Conservation (phyloP, 2,329 filamentous ascomycete genomes). For the Rhynchosporium secalis region DNA sequence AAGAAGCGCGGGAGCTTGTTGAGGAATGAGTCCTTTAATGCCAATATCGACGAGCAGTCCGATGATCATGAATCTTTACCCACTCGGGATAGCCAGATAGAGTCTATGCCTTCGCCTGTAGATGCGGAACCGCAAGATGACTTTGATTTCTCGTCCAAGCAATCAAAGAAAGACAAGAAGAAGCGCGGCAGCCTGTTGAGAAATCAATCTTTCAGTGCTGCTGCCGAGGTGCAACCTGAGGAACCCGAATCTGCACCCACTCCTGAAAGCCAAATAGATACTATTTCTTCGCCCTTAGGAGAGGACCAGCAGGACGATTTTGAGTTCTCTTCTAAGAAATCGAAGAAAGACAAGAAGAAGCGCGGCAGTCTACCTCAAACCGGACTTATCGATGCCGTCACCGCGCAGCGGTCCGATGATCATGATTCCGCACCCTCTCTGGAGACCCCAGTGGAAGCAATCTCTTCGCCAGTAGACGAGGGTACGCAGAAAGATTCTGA, state of each 20-base stretch:
- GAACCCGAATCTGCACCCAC: no score
- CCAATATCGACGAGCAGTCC: conserved; percentile 14
- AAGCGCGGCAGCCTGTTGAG: no score
- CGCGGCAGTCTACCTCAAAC: conserved; percentile 12
- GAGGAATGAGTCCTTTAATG: conserved; percentile 18
- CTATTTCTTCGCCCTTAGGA: no score
- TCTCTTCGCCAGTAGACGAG: not conserved
- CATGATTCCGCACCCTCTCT: no score
- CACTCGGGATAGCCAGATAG: conserved; percentile 2
- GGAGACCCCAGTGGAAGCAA: not conserved
- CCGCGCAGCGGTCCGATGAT: not conserved
- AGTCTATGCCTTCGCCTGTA: not conserved
- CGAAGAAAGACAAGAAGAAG: conserved; percentile 24
- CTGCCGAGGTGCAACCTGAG: no score
- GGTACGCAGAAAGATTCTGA: not conserved
- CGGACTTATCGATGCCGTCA: not conserved
- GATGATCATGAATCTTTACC: not conserved
- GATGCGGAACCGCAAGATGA: conserved; percentile 21
- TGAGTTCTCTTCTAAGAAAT: conserved; percentile 13
- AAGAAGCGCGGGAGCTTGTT: conserved; percentile 21
- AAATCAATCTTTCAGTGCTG: no score
- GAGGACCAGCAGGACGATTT: no score
- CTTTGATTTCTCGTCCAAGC: conserved; percentile 18
- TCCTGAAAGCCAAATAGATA: no score
- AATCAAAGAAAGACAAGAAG: no score